phyloP scores from a whole-genome alignment of 345 rosid genomes.

The Eucalyptus erythrocorys region DNA sequence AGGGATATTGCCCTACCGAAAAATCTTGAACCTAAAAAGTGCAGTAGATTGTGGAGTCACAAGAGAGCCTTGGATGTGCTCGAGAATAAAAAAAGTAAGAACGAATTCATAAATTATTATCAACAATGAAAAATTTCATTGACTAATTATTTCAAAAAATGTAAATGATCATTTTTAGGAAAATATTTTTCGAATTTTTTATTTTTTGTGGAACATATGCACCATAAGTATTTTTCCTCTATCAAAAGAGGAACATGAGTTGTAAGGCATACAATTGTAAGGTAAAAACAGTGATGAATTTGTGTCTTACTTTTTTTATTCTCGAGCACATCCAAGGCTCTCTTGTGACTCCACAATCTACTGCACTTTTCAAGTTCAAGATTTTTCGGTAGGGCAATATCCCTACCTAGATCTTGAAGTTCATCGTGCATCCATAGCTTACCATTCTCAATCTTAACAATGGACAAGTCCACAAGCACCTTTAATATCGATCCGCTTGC shows the following conservation, averaged over 20 bases:
- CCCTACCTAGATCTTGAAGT: background rate
- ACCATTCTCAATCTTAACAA: background rate
- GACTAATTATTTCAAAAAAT: too few species aligned
- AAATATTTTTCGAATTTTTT: too few species aligned
- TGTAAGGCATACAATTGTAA: too few species aligned
- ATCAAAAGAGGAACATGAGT: too few species aligned
- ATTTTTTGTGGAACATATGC: too few species aligned
- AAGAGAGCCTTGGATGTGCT: background rate
- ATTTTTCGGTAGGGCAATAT: background rate
- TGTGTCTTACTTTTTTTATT: background rate
- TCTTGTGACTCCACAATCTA: background rate
- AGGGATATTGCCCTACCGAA: background rate
- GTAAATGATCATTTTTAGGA: too few species aligned
- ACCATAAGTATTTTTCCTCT: too few species aligned
- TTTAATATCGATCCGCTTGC: background rate
- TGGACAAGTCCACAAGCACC: background rate
- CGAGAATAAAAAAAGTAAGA: background rate
- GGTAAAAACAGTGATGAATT: too few species aligned
- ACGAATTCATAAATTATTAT: too few species aligned
- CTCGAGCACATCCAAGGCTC: background rate
- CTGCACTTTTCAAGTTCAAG: background rate
- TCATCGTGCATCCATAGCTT: background rate
- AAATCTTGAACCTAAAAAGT: background rate
- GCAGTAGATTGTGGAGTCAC: background rate
- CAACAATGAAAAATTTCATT: too few species aligned